Percentiles rank a stretch among this genome's conserved stretches.
Conservation (phyloP, 202 grass and related monocot genomes). For the Panicum hallii region DNA sequence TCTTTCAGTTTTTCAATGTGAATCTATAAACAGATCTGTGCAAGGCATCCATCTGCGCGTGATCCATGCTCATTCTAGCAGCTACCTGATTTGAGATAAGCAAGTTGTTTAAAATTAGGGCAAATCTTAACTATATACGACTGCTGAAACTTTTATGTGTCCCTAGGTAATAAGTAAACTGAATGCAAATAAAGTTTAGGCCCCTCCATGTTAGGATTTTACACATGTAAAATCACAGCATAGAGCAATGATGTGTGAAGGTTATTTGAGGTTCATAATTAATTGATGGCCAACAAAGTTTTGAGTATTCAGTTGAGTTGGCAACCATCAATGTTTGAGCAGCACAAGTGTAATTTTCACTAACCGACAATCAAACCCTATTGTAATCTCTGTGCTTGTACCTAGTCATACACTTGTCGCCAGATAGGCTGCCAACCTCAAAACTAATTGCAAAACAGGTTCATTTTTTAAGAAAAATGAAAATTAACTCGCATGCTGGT, state of each 20-base stretch:
- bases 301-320: not conserved
- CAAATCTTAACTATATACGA: not conserved
- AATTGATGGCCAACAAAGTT: not conserved
- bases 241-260: not conserved
- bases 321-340: not conserved
- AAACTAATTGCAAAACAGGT: not conserved
- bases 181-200: not conserved
- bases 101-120: not conserved
- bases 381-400: not conserved
- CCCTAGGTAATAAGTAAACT: not conserved
- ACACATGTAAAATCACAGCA: not conserved
- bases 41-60: not conserved
- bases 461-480: not conserved
- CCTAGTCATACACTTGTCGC: constrained; percentile 4
- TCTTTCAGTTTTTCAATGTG: not conserved
- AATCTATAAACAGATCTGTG: not conserved
- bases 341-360: not conserved
- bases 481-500: not conserved
- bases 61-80: constrained; percentile 1
- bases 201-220: not conserved
- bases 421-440: not conserved
- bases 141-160: not conserved
- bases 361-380: not conserved
- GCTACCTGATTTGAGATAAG: not conserved
- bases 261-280: not conserved